phyloP scores from a whole-genome alignment of 345 rosid genomes.

The Eutrema japonicum region DNA sequence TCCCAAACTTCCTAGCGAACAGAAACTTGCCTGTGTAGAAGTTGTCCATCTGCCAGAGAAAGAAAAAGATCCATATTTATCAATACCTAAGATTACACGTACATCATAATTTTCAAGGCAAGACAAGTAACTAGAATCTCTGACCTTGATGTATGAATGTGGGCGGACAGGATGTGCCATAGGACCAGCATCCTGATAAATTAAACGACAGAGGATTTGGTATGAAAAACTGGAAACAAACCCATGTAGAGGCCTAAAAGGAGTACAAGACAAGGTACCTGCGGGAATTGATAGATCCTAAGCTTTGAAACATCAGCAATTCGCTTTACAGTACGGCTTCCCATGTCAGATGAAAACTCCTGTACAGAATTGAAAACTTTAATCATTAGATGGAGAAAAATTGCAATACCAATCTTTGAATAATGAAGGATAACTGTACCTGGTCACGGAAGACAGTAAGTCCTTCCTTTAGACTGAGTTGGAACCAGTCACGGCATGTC shows the following conservation, averaged over 20 bases:
- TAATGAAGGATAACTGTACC: slow-evolving; percentile 46
- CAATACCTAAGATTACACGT: slow-evolving; percentile 5
- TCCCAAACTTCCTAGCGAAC: slow-evolving; percentile 16
- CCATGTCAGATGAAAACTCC: slow-evolving; percentile 99
- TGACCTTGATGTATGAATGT: slow-evolving; percentile 97
- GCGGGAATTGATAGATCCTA: slow-evolving; percentile 85
- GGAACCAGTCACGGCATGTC: slow-evolving; percentile 99
- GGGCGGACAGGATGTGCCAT: slow-evolving; percentile 99
- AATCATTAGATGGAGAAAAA: slow-evolving; percentile 4
- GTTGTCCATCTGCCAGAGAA: slow-evolving; percentile 85
- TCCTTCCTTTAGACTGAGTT: slow-evolving; percentile 99
- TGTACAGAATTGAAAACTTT: slow-evolving; percentile 31
- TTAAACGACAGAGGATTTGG: slow-evolving; percentile 10
- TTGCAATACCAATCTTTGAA: slow-evolving; percentile 1
- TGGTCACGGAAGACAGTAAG: slow-evolving; percentile 98
- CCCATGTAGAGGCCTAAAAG: slow-evolving; percentile 11
- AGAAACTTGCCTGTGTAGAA: slow-evolving; percentile 87
- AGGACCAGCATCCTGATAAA: slow-evolving; percentile 90
- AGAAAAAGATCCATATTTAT: slow-evolving; percentile 37
- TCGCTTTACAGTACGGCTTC: slow-evolving; percentile 95
- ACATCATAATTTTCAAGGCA: not conserved
- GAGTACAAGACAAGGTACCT: slow-evolving; percentile 53
- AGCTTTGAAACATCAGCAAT: slow-evolving; percentile 94
- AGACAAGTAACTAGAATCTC: slow-evolving; percentile 15
- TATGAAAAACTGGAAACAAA: slow-evolving; percentile 1